Base-by-base conservation (phyloP, 768 basidiomycete species). In the Mycena vulgaris region DNA sequence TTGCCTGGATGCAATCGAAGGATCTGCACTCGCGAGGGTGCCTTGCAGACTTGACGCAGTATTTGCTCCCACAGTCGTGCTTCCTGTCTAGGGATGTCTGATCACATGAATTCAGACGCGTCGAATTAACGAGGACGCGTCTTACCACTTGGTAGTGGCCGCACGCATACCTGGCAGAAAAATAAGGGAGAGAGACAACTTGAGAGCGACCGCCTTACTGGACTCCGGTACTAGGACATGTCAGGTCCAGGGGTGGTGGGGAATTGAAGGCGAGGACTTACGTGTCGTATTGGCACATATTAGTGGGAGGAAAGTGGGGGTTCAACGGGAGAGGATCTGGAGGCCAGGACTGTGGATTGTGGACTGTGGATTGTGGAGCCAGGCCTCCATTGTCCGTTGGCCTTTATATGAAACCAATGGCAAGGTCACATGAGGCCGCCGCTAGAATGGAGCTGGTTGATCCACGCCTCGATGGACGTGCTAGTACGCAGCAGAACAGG, bases 401-500 rank as follows among this genome's bases (percentile, higher is more conserved):
- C 10, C 6, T 45, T 45, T 45, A 45, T 45, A 45, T 45, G n/a
- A n/a, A n/a, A n/a, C n/a, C n/a, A n/a, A n/a, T n/a, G 40, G 11
- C 5, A 9, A 16, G 19, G 40, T 40, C 40, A 40, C 19, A 30
- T 51, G 49, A 7, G 14, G n/a, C n/a, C n/a, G n/a, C n/a, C n/a
- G n/a, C n/a, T n/a, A n/a, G n/a, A n/a, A n/a, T n/a, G n/a, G n/a
- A n/a, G n/a, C n/a, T n/a, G n/a, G n/a, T n/a, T n/a, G n/a, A n/a
- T n/a, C n/a, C n/a, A n/a, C n/a, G 13, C 27, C 19, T 52, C 51
- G 27, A 67, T 68, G 66, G 69, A 71, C 37, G 52, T 78, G 80
- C 64, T 83, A 83, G 47, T 75, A 74, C 92, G 97, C 75, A 96
- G 95, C 1, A 83, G 97, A 53, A 98, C 97, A 3, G 89, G 95